These are phyloP conservation scores for Corylus avellana DNA, from an alignment of 306 rosid genomes.

Conservation along the genomic window DNA sequence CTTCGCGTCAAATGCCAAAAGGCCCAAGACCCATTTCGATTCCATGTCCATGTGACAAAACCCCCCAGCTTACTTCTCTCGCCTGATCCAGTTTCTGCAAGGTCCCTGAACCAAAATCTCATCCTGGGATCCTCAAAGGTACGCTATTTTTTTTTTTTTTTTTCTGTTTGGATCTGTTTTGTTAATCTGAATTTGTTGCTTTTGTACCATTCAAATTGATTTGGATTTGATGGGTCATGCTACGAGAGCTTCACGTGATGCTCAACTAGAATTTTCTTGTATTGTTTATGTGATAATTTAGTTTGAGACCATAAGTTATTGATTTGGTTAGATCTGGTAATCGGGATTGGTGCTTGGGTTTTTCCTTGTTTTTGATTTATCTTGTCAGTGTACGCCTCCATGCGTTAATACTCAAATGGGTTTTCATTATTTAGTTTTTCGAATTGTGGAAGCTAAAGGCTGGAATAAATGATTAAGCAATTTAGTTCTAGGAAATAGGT, in stretches of 20 bases:
- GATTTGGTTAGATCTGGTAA: conserved; percentile 12
- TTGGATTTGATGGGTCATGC: not conserved
- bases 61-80: not conserved
- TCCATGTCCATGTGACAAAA: conserved; percentile 1
- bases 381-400: not conserved
- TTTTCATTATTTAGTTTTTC: not conserved
- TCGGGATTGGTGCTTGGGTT: not conserved
- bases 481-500: not conserved
- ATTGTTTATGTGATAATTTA: not conserved
- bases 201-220: not conserved
- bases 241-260: not conserved
- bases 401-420: not conserved
- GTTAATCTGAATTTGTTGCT: conserved; percentile 1
- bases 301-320: not conserved
- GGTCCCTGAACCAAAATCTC: conserved; percentile 3
- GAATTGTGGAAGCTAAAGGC: not conserved
- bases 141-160: not conserved
- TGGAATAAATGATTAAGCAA: not conserved
- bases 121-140: conserved; percentile 2
- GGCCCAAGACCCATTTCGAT: conserved; percentile 2
- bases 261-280: conserved; percentile 1
- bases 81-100: not conserved
- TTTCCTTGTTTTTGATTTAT: not conserved
- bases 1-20: not conserved
- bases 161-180: not conserved